Base-by-base conservation (phyloP, 78 protist genomes). In the Anaeramoeba ignava region DNA sequence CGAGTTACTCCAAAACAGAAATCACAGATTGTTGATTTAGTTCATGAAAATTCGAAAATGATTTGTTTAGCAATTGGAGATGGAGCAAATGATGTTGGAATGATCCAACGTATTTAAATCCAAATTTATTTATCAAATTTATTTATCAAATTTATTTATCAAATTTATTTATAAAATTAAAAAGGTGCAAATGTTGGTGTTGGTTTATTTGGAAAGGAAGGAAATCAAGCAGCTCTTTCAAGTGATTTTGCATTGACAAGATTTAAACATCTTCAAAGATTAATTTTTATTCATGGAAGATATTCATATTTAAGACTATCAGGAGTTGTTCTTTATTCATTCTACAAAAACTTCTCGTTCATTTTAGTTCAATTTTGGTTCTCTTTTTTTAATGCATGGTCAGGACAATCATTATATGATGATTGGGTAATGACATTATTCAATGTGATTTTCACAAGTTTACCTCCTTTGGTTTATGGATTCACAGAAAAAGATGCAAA, bases 171-270 rank as follows among this genome's bases (percentile, higher is more conserved):
- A n/a, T n/a, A n/a, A n/a, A n/a, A n/a, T n/a, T n/a, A n/a, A n/a
- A 54, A 17, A 54, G 17, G 87, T 36, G 94, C 94, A 0, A 88
- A 90, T 33, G 81, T 95, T 27, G 99, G 98, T 73, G 92, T 97
- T 1, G 98, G 98, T 38, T 93, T 96, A 83, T 36, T 81, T n/a
- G 98, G 99, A 37, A 39, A 86, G 27, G 98, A 95, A 84, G 98
- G 98, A 34, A 37, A 81, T 2, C 96, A 94, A 73, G 98, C 98
- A 3, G 92, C 91, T 37, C 81, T 86, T 1, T 89, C 94, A 41
- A 34, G 90, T 0, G 98, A 96, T 67, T 94, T 88, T 85, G 86
- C 97, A 33, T 82, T 96, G 40, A 39, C 85, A 54, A 83, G 91
- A 78, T 96, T 95, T 90, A 42, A 94, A 54, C 73, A 54, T 54